Evolutionary conservation across 2,329 filamentous ascomycete genomes (phyloP).

Genomic region (Ceratocystis alfenasii): DNA sequence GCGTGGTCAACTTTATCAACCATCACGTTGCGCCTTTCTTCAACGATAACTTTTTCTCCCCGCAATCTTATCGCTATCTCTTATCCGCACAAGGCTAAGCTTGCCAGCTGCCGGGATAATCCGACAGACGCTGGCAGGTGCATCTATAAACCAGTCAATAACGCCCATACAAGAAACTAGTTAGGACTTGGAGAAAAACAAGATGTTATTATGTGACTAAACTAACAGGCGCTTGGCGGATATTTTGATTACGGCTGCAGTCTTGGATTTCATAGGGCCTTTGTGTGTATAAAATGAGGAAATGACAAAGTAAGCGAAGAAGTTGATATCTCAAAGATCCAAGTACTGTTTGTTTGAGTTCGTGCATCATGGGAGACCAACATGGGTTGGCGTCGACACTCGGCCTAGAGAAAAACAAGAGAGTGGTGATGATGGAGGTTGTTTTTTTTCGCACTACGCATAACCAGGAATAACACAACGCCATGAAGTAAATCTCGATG

Average conservation of each 20-base stretch:
- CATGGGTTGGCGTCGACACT: too few species aligned
- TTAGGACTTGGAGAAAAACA: too few species aligned
- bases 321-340: background rate
- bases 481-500: background rate
- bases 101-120: background rate
- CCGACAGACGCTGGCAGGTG: background rate
- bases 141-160: background rate
- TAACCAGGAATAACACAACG: background rate
- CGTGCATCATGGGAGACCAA: too few species aligned
- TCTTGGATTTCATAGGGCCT: too few species aligned
- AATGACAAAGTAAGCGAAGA: constrained; percentile 6
- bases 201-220: too few species aligned
- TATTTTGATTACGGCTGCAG: too few species aligned
- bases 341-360: too few species aligned
- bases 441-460: background rate
- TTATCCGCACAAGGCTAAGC: background rate
- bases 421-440: background rate
- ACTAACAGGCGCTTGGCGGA: too few species aligned
- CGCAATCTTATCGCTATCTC: constrained; percentile 13
- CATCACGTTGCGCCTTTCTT: background rate
- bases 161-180: too few species aligned
- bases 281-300: background rate
- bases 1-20: background rate
- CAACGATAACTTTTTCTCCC: constrained; percentile 6
- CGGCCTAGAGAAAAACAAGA: background rate